phyloP scores from a whole-genome alignment of 176 grass and related monocot species.

The Avena eriantha region DNA sequence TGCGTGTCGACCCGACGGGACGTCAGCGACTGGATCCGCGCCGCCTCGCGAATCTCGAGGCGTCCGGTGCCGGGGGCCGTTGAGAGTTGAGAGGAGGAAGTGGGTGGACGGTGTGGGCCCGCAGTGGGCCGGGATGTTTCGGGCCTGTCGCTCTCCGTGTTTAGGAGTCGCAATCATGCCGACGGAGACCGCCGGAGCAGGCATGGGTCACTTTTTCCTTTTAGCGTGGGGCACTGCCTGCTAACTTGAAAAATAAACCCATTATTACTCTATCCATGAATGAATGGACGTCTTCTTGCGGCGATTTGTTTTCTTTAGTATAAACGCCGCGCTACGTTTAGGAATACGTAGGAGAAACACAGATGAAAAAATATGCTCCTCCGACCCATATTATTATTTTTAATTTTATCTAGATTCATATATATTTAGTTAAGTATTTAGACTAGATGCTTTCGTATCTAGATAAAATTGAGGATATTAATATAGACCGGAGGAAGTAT shows the following conservation, averaged over 20 bases:
- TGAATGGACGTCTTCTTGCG: neutral
- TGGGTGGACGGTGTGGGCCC: neutral
- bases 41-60: slow-evolving; percentile 21
- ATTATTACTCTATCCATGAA: neutral
- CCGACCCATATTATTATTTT: too few relatives aligned
- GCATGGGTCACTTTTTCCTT: neutral
- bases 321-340: neutral
- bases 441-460: too few relatives aligned
- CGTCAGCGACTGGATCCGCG: neutral
- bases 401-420: too few relatives aligned
- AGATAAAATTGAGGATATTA: too few relatives aligned
- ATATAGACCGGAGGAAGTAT: too few relatives aligned
- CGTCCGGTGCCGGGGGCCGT: neutral
- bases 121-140: neutral
- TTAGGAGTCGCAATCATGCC: neutral
- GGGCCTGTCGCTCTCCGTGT: neutral
- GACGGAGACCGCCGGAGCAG: neutral
- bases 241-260: neutral
- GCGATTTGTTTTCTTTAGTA: neutral
- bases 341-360: too few relatives aligned
- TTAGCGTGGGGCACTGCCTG: neutral
- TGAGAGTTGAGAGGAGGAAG: neutral
- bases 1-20: slow-evolving; percentile 19
- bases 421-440: too few relatives aligned
- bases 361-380: too few relatives aligned